Evolutionary conservation across 306 rosid genomes (phyloP).

Genomic region (Malus fusca): DNA sequence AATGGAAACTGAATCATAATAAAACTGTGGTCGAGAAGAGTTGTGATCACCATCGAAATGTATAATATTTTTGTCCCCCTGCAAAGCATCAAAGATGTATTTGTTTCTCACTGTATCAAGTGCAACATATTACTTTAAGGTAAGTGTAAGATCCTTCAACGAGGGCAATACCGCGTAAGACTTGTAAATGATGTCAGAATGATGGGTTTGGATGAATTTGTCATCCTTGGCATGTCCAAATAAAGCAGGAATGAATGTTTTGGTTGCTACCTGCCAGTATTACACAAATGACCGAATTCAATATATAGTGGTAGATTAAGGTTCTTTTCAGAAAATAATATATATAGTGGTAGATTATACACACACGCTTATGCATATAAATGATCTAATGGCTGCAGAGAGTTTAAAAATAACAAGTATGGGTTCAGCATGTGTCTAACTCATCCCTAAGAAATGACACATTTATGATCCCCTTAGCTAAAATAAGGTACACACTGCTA

Average conservation of each 20-base stretch:
- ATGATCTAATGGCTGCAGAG: not conserved
- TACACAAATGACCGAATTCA: not conserved
- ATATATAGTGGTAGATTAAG: not conserved
- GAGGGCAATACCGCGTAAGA: slow-evolving; percentile 55
- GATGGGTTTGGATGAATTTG: slow-evolving; percentile 73
- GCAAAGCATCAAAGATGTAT: slow-evolving; percentile 22
- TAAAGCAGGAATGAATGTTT: slow-evolving; percentile 83
- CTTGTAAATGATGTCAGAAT: slow-evolving; percentile 62
- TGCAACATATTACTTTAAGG: not conserved
- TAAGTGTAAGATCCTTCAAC: slow-evolving; percentile 11
- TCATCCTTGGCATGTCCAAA: slow-evolving; percentile 88
- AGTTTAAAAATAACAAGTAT: not conserved
- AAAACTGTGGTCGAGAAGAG: slow-evolving; percentile 91
- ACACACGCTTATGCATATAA: not conserved
- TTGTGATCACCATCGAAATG: slow-evolving; percentile 94
- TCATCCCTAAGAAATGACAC: not conserved
- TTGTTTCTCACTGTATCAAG: slow-evolving; percentile 10
- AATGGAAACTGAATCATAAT: slow-evolving; percentile 74
- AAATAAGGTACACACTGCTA: not conserved
- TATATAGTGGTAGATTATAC: not conserved
- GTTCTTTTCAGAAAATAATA: not conserved
- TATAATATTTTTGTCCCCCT: slow-evolving; percentile 85
- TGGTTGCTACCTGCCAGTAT: slow-evolving; percentile 60
- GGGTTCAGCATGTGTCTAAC: not conserved
- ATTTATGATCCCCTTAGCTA: not conserved